Base-by-base conservation (phyloP, 768 basidiomycete genomes). In the Psilocybe cubensis region DNA sequence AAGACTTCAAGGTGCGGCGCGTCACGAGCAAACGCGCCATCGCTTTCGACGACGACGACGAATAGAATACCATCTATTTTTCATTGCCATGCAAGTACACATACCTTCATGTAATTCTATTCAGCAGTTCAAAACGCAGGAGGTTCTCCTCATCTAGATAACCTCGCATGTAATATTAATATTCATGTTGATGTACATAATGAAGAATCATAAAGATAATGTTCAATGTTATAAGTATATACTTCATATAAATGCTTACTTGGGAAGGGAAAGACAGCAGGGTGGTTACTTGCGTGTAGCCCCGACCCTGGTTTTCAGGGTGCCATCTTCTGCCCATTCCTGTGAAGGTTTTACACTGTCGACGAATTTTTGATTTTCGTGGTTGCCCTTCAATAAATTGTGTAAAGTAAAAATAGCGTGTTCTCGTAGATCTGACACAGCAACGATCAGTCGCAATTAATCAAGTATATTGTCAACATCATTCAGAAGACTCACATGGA, bases 401-500 rank as follows among this genome's bases (percentile, higher is more conserved):
- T 85, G 84, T 18, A 97, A 77, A 18, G 93, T 82, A 61, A 97
- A 87, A 40, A 98, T 83, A 2, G 95, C 94, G 68, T 97, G 92
- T 74, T 98, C 96, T 18, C 94, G 88, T 45, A 98, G 76, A 73
- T 93, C 96, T 94, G 66, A 29, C 53, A 51, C 56, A 61, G 14
- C 38, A 24, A 64, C 47, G 9, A 53, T 58, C 42, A 62, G 51
- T 47, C 42, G 52, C 24, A n/a, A n/a, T 52, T 42, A 18, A 11
- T 38, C 12, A 23, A 18, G 46, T 64, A 55, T 47, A n/a, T 11
- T 23, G 42, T 58, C 56, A 44, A 53, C 58, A 52, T 10, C 53
- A n/a, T 57, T 52, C 41, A 65, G 48, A 49, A 56, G 46, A 85
- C 94, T 73, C 70, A 96, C 95, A 95, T 35, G 95, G 95, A 72